Percentiles rank a stretch among this genome's conserved stretches.
These are phyloP conservation scores for Neurospora pannonica DNA, from an alignment of 495 filamentous ascomycete genomes.

Conservation along the genomic window DNA sequence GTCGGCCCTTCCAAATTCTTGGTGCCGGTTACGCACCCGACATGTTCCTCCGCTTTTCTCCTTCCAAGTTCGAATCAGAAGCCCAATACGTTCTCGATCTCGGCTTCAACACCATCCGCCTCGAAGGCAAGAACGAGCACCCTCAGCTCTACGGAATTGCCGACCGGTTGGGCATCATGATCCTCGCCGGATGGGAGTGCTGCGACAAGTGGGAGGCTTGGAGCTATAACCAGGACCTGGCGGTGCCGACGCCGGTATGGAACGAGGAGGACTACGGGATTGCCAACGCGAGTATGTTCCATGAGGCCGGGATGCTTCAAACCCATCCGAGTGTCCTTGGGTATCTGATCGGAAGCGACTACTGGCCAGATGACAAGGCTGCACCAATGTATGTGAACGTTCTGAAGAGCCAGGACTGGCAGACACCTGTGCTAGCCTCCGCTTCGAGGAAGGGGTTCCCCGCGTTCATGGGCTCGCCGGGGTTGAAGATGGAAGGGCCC, in stretches of 20 bases:
- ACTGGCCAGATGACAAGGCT: constrained; percentile 50
- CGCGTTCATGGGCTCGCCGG: constrained; percentile 40
- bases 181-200: constrained; percentile 58
- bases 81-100: constrained; percentile 46
- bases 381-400: constrained; percentile 42
- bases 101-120: constrained; percentile 52
- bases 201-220: constrained; percentile 63
- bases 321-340: constrained; percentile 46
- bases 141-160: constrained; percentile 49
- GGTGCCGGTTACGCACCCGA: constrained; percentile 53
- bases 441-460: constrained; percentile 48
- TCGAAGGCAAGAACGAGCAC: constrained; percentile 60
- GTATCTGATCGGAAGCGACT: constrained; percentile 54
- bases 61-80: constrained; percentile 31
- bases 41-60: constrained; percentile 51
- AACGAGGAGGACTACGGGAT: constrained; percentile 41
- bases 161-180: constrained; percentile 50
- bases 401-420: constrained; percentile 43
- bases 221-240: constrained; percentile 48
- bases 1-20: constrained; percentile 46
- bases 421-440: constrained; percentile 47
- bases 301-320: constrained; percentile 53
- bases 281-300: constrained; percentile 45
- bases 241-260: constrained; percentile 35
- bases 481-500: constrained; percentile 59